Conservation (phyloP, 192 early-diverging fungal species). For the Coemansia sp. region DNA sequence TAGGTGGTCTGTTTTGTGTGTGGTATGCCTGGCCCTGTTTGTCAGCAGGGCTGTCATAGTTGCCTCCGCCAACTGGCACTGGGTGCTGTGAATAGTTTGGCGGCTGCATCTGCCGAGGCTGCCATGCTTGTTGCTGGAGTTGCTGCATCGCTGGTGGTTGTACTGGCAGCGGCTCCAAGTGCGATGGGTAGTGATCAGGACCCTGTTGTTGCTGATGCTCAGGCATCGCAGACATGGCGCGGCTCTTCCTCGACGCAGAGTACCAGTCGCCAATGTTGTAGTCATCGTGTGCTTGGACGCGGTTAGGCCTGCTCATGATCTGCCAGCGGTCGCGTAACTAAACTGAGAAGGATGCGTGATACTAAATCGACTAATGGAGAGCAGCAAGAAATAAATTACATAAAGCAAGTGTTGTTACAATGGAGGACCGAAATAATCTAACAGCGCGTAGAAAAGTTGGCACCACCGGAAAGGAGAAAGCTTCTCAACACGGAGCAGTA, state of each 20-base stretch:
- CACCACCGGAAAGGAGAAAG: no score
- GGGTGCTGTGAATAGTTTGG: neutral
- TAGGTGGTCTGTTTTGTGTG: no score
- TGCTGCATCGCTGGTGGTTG: slow-evolving; percentile 14
- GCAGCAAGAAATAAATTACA: neutral
- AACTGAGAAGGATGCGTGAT: neutral
- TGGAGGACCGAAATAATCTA: neutral
- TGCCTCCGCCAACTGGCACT: neutral
- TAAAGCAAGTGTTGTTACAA: no score
- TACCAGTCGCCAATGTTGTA: slow-evolving; percentile 44
- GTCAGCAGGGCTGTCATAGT: no score
- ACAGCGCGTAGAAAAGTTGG: neutral
- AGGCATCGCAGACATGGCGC: slow-evolving; percentile 18
- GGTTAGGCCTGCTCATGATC: slow-evolving; percentile 10
- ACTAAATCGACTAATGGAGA: neutral
- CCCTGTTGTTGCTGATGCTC: slow-evolving; percentile 7
- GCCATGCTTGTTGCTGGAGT: no score
- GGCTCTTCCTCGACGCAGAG: slow-evolving; percentile 38
- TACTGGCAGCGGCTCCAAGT: slow-evolving; percentile 12
- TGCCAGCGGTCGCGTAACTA: neutral
- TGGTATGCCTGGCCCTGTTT: no score
- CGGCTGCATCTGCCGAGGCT: neutral
- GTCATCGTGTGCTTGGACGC: slow-evolving; percentile 21
- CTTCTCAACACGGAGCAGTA: neutral
- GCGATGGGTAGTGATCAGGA: slow-evolving; percentile 2